Evolutionary conservation across 768 basidiomycete species (phyloP).

Genomic region (Gymnopilus dilepis): DNA sequence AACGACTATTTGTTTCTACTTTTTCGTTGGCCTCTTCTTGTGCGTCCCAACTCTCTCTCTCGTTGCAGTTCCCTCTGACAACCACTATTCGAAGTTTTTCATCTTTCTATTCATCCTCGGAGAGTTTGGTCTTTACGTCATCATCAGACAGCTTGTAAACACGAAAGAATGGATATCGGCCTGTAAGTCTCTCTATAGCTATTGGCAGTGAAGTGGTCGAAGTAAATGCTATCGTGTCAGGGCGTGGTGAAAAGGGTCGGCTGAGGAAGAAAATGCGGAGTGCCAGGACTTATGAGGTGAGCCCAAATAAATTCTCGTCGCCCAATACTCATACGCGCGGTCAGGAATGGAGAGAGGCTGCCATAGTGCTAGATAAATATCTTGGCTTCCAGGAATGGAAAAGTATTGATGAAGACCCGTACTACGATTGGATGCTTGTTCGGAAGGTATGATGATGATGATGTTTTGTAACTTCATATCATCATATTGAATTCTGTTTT

Average conservation of each 20-base stretch:
- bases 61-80: not conserved
- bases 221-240: constrained; percentile 45
- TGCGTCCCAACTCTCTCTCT: constrained; percentile 37
- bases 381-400: constrained; percentile 94
- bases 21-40: constrained; percentile 87
- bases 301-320: constrained; percentile 13
- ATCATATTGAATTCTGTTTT: not conserved
- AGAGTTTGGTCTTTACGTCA: constrained; percentile 86
- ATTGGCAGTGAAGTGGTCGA: not conserved
- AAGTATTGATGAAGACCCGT: constrained; percentile 81
- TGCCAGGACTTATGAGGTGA: constrained; percentile 74
- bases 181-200: constrained; percentile 52
- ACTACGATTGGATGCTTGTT: constrained; percentile 91
- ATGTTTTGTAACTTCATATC: not conserved
- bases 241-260: constrained; percentile 84
- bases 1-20: constrained; percentile 81
- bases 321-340: not conserved
- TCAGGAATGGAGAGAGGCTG: constrained; percentile 89
- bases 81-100: constrained; percentile 55
- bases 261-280: constrained; percentile 77
- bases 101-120: constrained; percentile 83
- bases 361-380: constrained; percentile 78
- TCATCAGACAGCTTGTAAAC: constrained; percentile 92
- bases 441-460: constrained; percentile 54
- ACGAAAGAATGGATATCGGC: constrained; percentile 92